Evolutionary conservation across 441 rosid genomes (phyloP).

Genomic region (Omphalea diandra): DNA sequence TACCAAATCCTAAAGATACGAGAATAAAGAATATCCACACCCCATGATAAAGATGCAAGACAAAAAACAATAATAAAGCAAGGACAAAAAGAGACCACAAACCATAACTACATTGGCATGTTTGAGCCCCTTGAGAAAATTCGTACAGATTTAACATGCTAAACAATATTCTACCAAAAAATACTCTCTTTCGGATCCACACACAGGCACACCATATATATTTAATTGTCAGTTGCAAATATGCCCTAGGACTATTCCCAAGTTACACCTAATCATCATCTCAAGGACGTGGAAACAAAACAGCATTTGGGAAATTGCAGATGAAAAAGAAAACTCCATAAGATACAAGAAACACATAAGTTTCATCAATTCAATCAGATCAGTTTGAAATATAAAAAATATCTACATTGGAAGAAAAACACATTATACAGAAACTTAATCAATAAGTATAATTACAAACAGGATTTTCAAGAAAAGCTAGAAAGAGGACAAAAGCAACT

Average conservation of each 20-base stretch:
- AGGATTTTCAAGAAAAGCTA: background rate
- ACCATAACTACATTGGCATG: background rate
- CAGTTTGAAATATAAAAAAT: too few species aligned
- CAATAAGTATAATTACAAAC: background rate
- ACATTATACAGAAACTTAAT: constrained; percentile 12
- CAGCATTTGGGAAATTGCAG: background rate
- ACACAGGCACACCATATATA: too few species aligned
- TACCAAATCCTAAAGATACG: too few species aligned
- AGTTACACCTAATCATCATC: too few species aligned
- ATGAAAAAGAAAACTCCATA: background rate
- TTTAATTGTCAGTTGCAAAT: too few species aligned
- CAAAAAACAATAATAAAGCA: background rate
- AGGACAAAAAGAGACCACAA: background rate
- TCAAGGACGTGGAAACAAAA: background rate
- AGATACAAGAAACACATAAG: background rate
- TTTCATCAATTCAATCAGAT: background rate
- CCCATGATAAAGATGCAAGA: background rate
- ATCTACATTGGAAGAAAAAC: background rate
- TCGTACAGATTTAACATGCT: too few species aligned
- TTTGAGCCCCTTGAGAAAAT: background rate
- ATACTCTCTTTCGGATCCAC: too few species aligned
- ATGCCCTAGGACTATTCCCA: too few species aligned
- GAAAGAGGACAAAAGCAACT: background rate
- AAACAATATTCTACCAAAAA: too few species aligned
- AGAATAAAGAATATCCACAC: background rate